Base-by-base conservation (phyloP, 176 grass and related monocot species). In the Alopecurus myosuroides region DNA sequence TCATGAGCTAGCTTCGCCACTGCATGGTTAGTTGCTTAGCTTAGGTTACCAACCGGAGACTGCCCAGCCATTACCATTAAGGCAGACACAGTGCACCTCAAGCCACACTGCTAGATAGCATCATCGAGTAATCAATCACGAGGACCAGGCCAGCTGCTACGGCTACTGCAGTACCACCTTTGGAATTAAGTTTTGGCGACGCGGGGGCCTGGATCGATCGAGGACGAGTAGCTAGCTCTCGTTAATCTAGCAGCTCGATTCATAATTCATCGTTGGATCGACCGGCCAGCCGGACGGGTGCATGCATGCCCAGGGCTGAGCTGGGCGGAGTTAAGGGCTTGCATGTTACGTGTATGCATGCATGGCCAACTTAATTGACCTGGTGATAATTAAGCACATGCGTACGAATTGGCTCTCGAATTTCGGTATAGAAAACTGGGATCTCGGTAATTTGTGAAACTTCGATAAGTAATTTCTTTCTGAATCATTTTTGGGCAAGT, bases 81-180 rank as follows among this genome's bases (percentile, higher is more conserved):
- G 41, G 35, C 74, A 4, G 45, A 11, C 61, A 13, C 37, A 70
- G 60, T 66, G 50, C 55, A 25, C 22, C 63, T 51, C 37, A 68
- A 82, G 52, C 33, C 55, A 14, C 39, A 73, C 19, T 53, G 56
- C 36, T 29, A 28, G 34, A 11, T 12, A 29, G 15, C 23, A 77
- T 77, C 71, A 82, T 70, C 62, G n/a, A 17, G 62, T 62, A 61
- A 83, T 70, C 65, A 77, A 49, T 76, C 39, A 1, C 70, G 15
- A 29, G 73, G 63, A 18, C 62, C 62, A 70, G 73, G 25, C 50
- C 45, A 66, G 15, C 64, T 61, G 15, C 64, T 61, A 78, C 12
- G 69, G 42, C 77, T 63, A 64, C 66, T 72, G 51, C 30, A n/a
- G n/a, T n/a, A 28, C 12, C 40, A 25, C 69, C n/a, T 48, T 60